A percentile compares a stretch with the other conserved stretches of the same genome.
Evolutionary conservation across 1,284 basidiomycete species (phyloP).

Genomic region (Moniliophthora roreri): DNA sequence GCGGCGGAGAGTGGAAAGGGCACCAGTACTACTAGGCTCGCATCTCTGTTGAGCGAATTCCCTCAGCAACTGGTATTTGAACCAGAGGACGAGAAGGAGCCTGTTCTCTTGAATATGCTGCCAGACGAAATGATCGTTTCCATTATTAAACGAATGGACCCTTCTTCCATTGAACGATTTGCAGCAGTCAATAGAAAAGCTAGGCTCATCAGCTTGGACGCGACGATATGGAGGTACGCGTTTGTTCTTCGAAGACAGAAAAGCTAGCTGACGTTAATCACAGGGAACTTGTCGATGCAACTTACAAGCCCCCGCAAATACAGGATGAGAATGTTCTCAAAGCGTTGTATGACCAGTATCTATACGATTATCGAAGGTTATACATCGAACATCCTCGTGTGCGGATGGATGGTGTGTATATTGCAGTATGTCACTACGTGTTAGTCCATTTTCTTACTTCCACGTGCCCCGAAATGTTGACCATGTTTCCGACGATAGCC

Average conservation of each 20-base stretch:
- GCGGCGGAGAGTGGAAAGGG: background rate
- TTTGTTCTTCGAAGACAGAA: background rate
- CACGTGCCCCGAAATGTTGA: conserved; percentile 5
- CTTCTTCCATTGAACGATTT: conserved; percentile 74
- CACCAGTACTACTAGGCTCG: conserved; percentile 27
- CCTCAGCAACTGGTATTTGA: conserved; percentile 56
- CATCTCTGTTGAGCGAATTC: conserved; percentile 47
- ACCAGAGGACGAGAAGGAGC: conserved; percentile 65
- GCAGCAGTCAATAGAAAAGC: conserved; percentile 71
- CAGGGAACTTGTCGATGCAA: conserved; percentile 53
- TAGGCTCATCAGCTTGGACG: conserved; percentile 66
- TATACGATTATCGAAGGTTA: conserved; percentile 68
- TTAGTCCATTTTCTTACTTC: conserved; percentile 32
- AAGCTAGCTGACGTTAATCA: conserved; percentile 3
- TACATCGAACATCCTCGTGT: conserved; percentile 83
- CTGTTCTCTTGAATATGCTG: conserved; percentile 54
- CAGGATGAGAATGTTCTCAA: conserved; percentile 43
- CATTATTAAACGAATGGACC: conserved; percentile 65
- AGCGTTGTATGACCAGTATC: conserved; percentile 50
- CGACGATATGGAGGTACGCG: conserved; percentile 75
- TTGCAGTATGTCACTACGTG: conserved; percentile 87
- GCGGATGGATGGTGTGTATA: conserved; percentile 86
- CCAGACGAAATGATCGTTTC: conserved; percentile 77
- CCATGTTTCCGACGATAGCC: conserved; percentile 40
- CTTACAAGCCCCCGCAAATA: conserved; percentile 77